Evolutionary conservation across 805 yeast species (phyloP).

Genomic region (Wickerhamomyces pijperi): DNA sequence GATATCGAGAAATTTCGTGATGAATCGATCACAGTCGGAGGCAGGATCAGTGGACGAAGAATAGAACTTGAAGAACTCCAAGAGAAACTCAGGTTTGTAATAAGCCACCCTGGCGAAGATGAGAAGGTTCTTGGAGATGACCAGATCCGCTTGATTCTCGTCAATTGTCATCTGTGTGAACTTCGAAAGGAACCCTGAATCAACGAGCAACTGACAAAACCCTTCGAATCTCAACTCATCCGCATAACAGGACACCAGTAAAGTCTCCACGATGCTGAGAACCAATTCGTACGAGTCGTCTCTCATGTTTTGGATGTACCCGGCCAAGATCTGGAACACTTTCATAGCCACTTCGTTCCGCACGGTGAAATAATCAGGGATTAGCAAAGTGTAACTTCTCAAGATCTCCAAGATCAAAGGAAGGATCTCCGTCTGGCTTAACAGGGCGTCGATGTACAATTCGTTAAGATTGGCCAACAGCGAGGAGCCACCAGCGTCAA

Average conservation of each 20-base stretch:
- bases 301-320: constrained; percentile 48
- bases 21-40: constrained; percentile 14
- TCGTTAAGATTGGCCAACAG: constrained; percentile 11
- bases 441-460: constrained; percentile 44
- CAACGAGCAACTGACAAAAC: constrained; percentile 13
- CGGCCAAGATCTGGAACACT: constrained; percentile 38
- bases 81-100: constrained; percentile 20
- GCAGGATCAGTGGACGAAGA: constrained; percentile 11
- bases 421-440: constrained; percentile 64
- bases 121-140: constrained; percentile 22
- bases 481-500: constrained; percentile 9
- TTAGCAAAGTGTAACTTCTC: constrained; percentile 48
- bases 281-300: constrained; percentile 58
- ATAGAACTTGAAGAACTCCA: constrained; percentile 18
- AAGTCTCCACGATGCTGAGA: constrained; percentile 41
- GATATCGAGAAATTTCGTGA: constrained; percentile 20
- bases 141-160: constrained; percentile 21
- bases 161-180: constrained; percentile 20
- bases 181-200: constrained; percentile 17
- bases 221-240: constrained; percentile 12
- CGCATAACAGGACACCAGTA: constrained; percentile 19
- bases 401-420: constrained; percentile 51
- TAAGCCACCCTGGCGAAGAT: constrained; percentile 26
- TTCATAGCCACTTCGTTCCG: constrained; percentile 18
- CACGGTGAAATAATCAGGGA: constrained; percentile 26